A percentile compares a stretch with the other conserved stretches of the same genome.
phyloP scores from a whole-genome alignment of 2,329 filamentous ascomycete species.

The Exserohilum rostratum region DNA sequence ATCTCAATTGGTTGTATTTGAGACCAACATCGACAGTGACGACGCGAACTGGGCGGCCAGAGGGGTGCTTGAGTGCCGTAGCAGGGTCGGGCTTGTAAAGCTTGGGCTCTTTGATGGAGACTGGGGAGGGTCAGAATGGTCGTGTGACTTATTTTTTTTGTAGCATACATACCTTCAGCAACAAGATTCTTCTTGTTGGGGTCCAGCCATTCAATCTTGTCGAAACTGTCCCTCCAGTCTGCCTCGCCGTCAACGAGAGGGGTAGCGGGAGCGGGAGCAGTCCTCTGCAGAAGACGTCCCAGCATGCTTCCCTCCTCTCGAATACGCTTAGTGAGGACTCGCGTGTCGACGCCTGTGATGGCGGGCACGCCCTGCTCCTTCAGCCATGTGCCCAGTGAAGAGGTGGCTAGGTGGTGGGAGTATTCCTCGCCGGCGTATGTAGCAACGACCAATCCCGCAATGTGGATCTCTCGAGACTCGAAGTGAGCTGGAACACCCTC shows the following conservation, averaged over 20 bases:
- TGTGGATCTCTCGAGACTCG: slow-evolving; percentile 90
- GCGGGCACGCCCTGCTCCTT: slow-evolving; percentile 95
- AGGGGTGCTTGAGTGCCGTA: slow-evolving; percentile 80
- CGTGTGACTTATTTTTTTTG: slow-evolving; percentile 6
- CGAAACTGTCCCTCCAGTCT: slow-evolving; percentile 67
- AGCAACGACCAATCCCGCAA: slow-evolving; percentile 87
- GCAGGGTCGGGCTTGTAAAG: slow-evolving; percentile 78
- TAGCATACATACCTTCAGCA: slow-evolving; percentile 72
- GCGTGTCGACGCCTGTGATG: slow-evolving; percentile 93
- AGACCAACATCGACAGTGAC: slow-evolving; percentile 95
- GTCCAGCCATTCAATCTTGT: slow-evolving; percentile 85
- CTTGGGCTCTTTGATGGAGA: slow-evolving; percentile 86
- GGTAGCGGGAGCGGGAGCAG: slow-evolving; percentile 46
- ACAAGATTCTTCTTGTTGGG: slow-evolving; percentile 94
- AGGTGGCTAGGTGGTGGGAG: slow-evolving; percentile 90
- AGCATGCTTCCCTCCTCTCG: slow-evolving; percentile 95
- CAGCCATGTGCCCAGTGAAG: slow-evolving; percentile 91
- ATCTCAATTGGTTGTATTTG: slow-evolving; percentile 97
- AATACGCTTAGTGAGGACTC: slow-evolving; percentile 92
- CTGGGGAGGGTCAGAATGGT: slow-evolving; percentile 57
- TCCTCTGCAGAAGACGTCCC: slow-evolving; percentile 82
- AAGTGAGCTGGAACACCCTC: slow-evolving; percentile 89
- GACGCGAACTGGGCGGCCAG: slow-evolving; percentile 83
- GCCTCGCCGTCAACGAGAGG: slow-evolving; percentile 37
- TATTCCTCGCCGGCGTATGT: slow-evolving; percentile 94